phyloP scores from a whole-genome alignment of 225 moss, liverwort and hornwort genomes.

The Pleurozium schreberi region DNA sequence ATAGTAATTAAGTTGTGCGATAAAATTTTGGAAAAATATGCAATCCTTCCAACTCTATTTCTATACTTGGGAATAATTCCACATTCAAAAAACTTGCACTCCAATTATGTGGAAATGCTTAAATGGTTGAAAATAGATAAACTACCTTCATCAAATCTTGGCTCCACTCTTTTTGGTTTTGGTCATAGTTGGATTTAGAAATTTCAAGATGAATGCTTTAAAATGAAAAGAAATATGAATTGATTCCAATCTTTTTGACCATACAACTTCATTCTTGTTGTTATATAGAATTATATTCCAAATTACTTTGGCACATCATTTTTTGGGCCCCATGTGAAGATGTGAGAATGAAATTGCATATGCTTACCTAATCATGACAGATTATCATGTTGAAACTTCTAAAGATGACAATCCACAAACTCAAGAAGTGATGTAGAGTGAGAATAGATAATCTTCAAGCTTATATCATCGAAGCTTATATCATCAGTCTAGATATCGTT shows the following conservation, averaged over 20 bases:
- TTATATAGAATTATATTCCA: neutral
- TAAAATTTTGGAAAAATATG: too few species aligned
- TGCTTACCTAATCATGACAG: neutral
- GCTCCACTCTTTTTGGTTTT: neutral
- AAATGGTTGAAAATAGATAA: too few species aligned
- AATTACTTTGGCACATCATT: neutral
- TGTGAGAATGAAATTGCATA: too few species aligned
- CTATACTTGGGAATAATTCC: too few species aligned
- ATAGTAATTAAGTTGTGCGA: too few species aligned
- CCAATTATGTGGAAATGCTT: too few species aligned
- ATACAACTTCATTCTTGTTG: neutral
- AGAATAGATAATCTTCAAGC: neutral
- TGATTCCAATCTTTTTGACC: neutral
- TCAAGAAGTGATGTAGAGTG: neutral
- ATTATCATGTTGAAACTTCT: neutral
- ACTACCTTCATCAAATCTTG: neutral
- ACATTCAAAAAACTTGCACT: too few species aligned
- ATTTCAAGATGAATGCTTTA: neutral
- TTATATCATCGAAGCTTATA: neutral
- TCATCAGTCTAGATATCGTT: neutral
- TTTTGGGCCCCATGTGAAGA: too few species aligned
- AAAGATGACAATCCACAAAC: neutral
- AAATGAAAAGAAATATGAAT: rapidly evolving
- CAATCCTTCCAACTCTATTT: too few species aligned
- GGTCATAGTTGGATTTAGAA: neutral